Base-by-base conservation (phyloP, 2,329 filamentous ascomycete species). In the Colletotrichum eremochloae region DNA sequence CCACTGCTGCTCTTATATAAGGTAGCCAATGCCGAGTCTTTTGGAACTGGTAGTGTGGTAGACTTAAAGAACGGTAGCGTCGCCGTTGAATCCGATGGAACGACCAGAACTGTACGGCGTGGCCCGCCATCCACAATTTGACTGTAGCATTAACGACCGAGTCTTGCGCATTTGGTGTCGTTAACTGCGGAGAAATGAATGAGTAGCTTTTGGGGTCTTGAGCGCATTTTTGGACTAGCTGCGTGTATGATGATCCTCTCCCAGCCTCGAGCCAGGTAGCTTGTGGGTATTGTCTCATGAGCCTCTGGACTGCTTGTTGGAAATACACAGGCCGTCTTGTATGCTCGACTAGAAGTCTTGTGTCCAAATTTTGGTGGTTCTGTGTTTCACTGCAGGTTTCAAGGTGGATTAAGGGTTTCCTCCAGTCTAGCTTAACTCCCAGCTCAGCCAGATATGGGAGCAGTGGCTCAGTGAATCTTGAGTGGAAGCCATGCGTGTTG, bases 181-280 rank as follows among this genome's bases (percentile, higher is more conserved):
- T 68, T 1, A 73, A 42, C 24, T 74, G 58, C 50, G 73, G 67
- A 24, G 53, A 29, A 29, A 76, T 31, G 20, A 50, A 55, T 0
- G 36, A 46, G 6, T 71, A 46, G 5, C 18, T 20, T 4, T 38
- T 20, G 15, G 58, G 12, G 8, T 2, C 0, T 14, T 52, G 31
- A 3, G 36, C 5, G n/a, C 60, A 64, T 42, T 15, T 33, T 2
- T 48, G 71, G 0, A 77, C 78, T 79, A 84, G 82, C 8, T 69
- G 31, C 0, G 79, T 79, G 7, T 83, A 77, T 0, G 80, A 79
- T 0, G 81, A 80, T 12, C 74, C 75, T 0, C 78, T 78, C 8
- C 81, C 81, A 4, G 79, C 79, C 60, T 83, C 82, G 6, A 83
- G 68, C 76, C 77, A 82, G 24, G 79, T 67, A 48, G 72, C 74